Conservation (phyloP, 208 protist species). For the Trichomonas tenax region DNA sequence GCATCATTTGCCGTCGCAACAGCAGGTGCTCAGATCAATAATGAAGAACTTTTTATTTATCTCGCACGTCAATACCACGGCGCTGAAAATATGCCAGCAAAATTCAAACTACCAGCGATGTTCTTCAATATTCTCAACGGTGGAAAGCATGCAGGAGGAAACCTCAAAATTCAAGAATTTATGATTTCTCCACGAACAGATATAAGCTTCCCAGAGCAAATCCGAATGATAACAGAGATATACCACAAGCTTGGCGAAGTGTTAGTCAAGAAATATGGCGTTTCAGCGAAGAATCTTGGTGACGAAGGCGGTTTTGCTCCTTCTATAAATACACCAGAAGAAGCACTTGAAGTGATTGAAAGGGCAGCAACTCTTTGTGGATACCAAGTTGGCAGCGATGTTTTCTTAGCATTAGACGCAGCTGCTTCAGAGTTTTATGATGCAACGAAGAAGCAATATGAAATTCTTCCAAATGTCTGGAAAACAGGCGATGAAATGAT, state of each 20-base stretch:
- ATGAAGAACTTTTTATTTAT: not conserved
- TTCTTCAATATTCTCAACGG: slow-evolving; percentile 23
- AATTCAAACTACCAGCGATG: not conserved
- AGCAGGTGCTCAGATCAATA: not conserved
- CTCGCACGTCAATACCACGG: not conserved
- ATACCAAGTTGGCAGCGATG: slow-evolving; percentile 72
- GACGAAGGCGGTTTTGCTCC: slow-evolving; percentile 86
- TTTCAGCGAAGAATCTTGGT: slow-evolving; percentile 69
- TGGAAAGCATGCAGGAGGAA: slow-evolving; percentile 54
- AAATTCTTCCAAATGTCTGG: slow-evolving; percentile 51
- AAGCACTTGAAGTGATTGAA: slow-evolving; percentile 80
- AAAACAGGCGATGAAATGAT: slow-evolving; percentile 26
- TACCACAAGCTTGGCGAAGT: slow-evolving; percentile 91
- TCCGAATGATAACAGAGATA: slow-evolving; percentile 58
- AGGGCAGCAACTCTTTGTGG: slow-evolving; percentile 81
- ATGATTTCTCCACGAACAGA: slow-evolving; percentile 91
- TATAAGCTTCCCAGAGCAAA: slow-evolving; percentile 58
- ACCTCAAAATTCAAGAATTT: slow-evolving; percentile 28
- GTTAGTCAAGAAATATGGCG: slow-evolving; percentile 82
- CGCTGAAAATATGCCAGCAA: not conserved
- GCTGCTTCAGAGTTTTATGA: slow-evolving; percentile 94
- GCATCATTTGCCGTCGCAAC: not conserved
- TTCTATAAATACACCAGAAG: slow-evolving; percentile 56
- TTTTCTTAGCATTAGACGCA: slow-evolving; percentile 80
- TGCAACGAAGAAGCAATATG: slow-evolving; percentile 71